Evolutionary conservation across 2,329 filamentous ascomycete genomes (phyloP).

Genomic region (Phialophora macrospora): DNA sequence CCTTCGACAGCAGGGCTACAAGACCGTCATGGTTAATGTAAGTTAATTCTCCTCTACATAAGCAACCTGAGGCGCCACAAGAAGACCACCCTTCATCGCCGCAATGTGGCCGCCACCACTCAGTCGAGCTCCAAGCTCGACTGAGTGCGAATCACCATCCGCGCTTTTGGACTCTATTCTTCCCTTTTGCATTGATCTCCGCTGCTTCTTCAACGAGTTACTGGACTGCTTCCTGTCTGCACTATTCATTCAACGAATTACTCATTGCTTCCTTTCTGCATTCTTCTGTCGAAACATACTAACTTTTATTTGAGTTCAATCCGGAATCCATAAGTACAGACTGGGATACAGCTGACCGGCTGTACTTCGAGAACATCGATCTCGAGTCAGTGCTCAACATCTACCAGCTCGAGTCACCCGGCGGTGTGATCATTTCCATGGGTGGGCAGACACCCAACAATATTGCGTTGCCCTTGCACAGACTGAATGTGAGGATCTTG

Average conservation of each 20-base stretch:
- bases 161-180: not conserved
- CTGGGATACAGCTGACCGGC: constrained; percentile 88
- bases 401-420: constrained; percentile 82
- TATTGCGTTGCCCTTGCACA: constrained; percentile 86
- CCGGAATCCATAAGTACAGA: constrained; percentile 89
- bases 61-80: not conserved
- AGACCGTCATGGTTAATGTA: constrained; percentile 91
- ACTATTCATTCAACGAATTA: too few species aligned
- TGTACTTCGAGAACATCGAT: constrained; percentile 97
- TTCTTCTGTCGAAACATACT: constrained; percentile 12
- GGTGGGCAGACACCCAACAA: constrained; percentile 98
- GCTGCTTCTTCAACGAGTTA: not conserved
- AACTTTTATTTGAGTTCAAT: constrained; percentile 63
- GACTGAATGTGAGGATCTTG: constrained; percentile 87
- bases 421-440: constrained; percentile 90
- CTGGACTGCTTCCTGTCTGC: not conserved
- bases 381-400: constrained; percentile 91
- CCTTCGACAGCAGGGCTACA: constrained; percentile 78
- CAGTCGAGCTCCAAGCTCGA: not conserved
- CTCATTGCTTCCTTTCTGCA: too few species aligned
- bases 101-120: too few species aligned
- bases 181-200: not conserved
- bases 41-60: constrained; percentile 27
- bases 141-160: not conserved
- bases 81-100: too few species aligned